Conservation (phyloP, 441 rosid species). For the Mallotus japonicus region DNA sequence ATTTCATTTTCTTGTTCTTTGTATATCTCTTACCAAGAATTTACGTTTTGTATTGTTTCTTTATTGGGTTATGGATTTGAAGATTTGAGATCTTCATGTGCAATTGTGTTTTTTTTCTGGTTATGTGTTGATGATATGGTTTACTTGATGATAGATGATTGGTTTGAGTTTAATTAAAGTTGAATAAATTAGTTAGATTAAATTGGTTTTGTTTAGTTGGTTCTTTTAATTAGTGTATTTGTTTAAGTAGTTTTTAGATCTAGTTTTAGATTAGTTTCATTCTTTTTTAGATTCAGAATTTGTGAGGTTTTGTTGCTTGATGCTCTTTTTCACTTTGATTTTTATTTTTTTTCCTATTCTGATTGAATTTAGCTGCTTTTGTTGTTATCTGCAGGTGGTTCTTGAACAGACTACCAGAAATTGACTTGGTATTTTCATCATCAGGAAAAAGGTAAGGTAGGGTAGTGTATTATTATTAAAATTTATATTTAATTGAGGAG, state of each 20-base stretch:
- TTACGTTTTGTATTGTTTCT: no score
- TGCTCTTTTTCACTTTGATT: no score
- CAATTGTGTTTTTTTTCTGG: not conserved
- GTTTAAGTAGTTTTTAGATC: not conserved
- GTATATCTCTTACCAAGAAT: no score
- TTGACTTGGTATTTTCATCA: no score
- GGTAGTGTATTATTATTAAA: no score
- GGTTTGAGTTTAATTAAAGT: not conserved
- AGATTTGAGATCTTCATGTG: not conserved
- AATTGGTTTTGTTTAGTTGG: no score
- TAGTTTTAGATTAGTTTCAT: not conserved
- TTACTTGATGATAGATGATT: not conserved
- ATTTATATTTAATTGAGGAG: no score
- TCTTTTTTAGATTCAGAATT: not conserved
- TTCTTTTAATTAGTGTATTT: no score
- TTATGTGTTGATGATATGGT: not conserved
- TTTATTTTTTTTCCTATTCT: not conserved
- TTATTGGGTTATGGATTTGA: not conserved
- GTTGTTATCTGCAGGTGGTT: constrained; percentile 18
- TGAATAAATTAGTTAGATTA: not conserved
- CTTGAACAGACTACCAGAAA: no score
- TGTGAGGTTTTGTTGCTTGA: not conserved
- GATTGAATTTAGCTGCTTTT: constrained; percentile 9
- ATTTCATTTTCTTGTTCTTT: not conserved
- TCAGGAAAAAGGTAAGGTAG: no score